phyloP scores from a whole-genome alignment of 2,329 filamentous ascomycete genomes.

The Eurotiales sp. region DNA sequence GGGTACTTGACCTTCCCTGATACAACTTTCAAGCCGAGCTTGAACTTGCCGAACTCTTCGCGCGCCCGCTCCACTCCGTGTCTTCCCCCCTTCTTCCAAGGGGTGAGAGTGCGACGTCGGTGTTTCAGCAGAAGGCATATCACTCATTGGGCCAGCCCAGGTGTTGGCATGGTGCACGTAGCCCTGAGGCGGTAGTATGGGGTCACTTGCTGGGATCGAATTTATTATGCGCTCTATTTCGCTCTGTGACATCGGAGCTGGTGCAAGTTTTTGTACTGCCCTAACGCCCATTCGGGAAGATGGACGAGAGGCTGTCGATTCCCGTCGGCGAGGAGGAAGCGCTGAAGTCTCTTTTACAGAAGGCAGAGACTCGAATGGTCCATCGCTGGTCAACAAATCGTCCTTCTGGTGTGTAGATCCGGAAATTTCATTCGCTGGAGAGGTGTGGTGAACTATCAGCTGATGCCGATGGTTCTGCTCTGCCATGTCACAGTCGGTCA shows the following conservation, averaged over 20 bases:
- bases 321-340: constrained; percentile 25
- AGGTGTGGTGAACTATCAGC: constrained; percentile 1
- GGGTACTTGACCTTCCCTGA: constrained; percentile 78
- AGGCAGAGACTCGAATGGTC: constrained; percentile 17
- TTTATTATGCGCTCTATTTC: constrained; percentile 30
- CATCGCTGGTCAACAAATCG: constrained; percentile 20
- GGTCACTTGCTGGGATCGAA: constrained; percentile 50
- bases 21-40: constrained; percentile 53
- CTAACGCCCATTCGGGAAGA: constrained; percentile 35
- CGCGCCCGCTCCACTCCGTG: constrained; percentile 50
- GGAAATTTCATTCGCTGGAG: constrained; percentile 16
- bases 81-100: constrained; percentile 31
- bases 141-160: constrained; percentile 43
- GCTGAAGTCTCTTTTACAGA: constrained; percentile 20
- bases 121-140: constrained; percentile 40
- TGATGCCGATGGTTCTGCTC: constrained; percentile 1
- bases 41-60: constrained; percentile 65
- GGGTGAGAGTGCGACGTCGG: constrained; percentile 27
- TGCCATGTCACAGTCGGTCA: constrained; percentile 1
- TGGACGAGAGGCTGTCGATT: constrained; percentile 31
- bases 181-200: constrained; percentile 29
- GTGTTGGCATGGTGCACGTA: constrained; percentile 41
- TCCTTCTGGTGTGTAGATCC: constrained; percentile 21
- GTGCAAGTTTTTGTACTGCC: constrained; percentile 35
- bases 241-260: constrained; percentile 34